These are phyloP conservation scores for Gliomastix tumulicola DNA, from an alignment of 2,329 filamentous ascomycete genomes.

Conservation along the genomic window DNA sequence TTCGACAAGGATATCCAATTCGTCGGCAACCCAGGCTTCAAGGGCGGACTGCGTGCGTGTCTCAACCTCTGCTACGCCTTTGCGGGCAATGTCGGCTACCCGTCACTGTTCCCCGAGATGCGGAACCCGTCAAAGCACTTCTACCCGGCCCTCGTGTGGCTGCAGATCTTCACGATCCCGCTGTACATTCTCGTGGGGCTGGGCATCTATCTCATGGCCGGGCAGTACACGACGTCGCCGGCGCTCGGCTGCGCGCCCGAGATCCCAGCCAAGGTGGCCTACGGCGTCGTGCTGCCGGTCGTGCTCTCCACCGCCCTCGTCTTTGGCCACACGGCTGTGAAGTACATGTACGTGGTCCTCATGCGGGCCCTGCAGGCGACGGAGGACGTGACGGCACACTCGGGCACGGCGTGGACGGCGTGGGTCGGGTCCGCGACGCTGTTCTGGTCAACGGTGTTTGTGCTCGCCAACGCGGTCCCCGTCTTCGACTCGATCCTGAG, in stretches of 20 bases:
- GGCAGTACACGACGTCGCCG: conserved; percentile 20
- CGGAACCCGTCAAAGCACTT: conserved; percentile 20
- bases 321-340: conserved; percentile 23
- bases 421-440: conserved; percentile 23
- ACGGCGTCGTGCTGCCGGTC: conserved; percentile 19
- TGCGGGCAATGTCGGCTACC: conserved; percentile 27
- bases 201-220: conserved; percentile 19
- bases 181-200: conserved; percentile 22
- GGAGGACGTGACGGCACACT: conserved; percentile 21
- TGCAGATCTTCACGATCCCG: conserved; percentile 21
- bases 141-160: conserved; percentile 16
- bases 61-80: conserved; percentile 25
- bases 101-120: conserved; percentile 25
- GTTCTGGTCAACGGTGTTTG: conserved; percentile 24
- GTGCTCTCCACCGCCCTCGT: conserved; percentile 19
- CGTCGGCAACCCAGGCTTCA: conserved; percentile 18
- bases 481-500: conserved; percentile 27
- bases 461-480: conserved; percentile 26
- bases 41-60: conserved; percentile 21
- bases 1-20: conserved; percentile 17
- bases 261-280: conserved; percentile 21
- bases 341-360: conserved; percentile 22
- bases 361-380: conserved; percentile 18
- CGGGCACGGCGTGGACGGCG: conserved; percentile 21
- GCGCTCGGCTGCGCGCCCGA: conserved; percentile 22